Base-by-base conservation (phyloP, 2,329 filamentous ascomycete species). In the Colletotrichum aenigma region DNA sequence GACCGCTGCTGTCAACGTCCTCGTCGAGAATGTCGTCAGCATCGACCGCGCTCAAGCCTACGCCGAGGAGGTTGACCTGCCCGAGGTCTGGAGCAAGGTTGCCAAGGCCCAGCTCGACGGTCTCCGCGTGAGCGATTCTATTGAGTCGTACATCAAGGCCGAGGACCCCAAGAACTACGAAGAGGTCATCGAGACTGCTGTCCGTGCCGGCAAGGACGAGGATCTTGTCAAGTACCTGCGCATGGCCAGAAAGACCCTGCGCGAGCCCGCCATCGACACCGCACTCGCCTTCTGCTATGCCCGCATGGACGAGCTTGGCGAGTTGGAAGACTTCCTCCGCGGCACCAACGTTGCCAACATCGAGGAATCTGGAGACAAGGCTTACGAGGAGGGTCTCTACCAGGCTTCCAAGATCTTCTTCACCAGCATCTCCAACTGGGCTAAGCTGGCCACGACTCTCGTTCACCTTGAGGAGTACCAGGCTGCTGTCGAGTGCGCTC, bases 391-490 rank as follows among this genome's bases (percentile, higher is more conserved):
- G 87, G 96, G 96, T 76, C 93, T 95, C 82, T 96, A 97, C 82
- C 94, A 98, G 89, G 97, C 97, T 58, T 95, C 97, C 78, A 99
- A 99, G 92, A 98, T 99, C 82, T 99, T 78, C 91, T 99, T 93
- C 88, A 95, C 93, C 71, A 98, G 95, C 88, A 98, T 99, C 84
- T 99, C 97, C 70, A 99, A 99, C 91, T 99, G 97, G 97, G 96
- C 96, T 71, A 99, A 99, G 89, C 93, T 99, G 81, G 96, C 97
- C 16, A 98, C 97, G 13, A 99, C 97, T 13, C 91, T 98, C 76
- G 97, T 99, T n/a, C 96, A 98, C 85, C 92, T 99, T 8, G 94
- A 93, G 78, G 97, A 99, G 80, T 98, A 99, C 88, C 97, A 99
- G 86, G 95, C 95, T 80, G 97, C 97, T 61, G 97, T 99, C 56